Evolutionary conservation across 169 alveolate species (phyloP).

Genomic region (Plasmodium berghei): DNA sequence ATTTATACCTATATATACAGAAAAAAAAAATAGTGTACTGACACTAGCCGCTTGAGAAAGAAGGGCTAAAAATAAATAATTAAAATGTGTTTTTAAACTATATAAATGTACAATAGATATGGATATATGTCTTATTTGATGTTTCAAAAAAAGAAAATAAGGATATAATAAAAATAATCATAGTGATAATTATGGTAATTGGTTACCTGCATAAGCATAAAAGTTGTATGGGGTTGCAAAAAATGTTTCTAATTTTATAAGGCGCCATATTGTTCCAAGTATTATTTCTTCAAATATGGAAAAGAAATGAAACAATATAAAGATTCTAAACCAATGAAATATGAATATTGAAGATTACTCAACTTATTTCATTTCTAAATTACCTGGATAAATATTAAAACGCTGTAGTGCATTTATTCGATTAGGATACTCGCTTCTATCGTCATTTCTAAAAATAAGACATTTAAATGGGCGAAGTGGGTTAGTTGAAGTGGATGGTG

Average conservation of each 20-base stretch:
- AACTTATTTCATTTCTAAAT: no score
- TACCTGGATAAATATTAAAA: slow-evolving; percentile 67
- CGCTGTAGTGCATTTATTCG: slow-evolving; percentile 62
- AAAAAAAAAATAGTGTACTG: slow-evolving; percentile 31
- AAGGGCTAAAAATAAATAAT: slow-evolving; percentile 3
- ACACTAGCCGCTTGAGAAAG: slow-evolving; percentile 72
- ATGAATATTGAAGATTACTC: no score
- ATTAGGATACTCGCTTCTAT: slow-evolving; percentile 67
- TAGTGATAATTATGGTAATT: not conserved
- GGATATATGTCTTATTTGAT: not conserved
- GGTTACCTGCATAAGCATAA: slow-evolving; percentile 53
- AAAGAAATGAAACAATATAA: not conserved
- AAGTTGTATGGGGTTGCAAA: slow-evolving; percentile 53
- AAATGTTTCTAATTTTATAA: slow-evolving; percentile 11
- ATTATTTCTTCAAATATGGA: slow-evolving; percentile 29
- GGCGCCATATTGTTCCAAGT: slow-evolving; percentile 50
- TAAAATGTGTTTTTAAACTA: not conserved
- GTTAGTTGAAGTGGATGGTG: no score
- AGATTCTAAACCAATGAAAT: not conserved
- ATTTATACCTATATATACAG: slow-evolving; percentile 53
- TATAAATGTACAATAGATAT: not conserved
- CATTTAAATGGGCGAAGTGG: not conserved
- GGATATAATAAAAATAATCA: not conserved
- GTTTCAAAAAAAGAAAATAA: not conserved
- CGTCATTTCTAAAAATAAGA: slow-evolving; percentile 24